Evolutionary conservation across 345 rosid species (phyloP), one percentile per base, ranked within the genome.

Genomic region (Clausena lansium): DNA sequence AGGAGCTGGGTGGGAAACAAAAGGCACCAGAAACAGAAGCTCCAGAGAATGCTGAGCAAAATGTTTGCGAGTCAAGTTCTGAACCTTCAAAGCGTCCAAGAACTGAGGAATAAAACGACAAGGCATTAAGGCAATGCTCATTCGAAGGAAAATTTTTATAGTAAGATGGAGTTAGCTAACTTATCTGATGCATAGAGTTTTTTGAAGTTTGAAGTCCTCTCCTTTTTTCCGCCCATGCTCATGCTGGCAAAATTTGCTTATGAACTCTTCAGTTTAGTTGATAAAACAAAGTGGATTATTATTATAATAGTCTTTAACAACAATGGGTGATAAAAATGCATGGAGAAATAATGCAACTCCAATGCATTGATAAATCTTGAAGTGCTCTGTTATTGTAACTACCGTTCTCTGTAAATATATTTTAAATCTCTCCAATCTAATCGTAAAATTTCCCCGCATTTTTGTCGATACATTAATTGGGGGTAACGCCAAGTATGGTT

Each of bases 11-110:
- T 52, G 81, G 80, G 81, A 54, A 84, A 71, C 85, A 78, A 38
- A 76, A 74, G 77, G 70, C 79, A 54, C 54, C 79, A 5, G 83
- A 73, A 66, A 24, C 77, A 35, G 81, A 74, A 77, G 80, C 78
- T 61, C 20, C 76, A 2, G 83, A 67, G 74, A 77, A 57, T 73
- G 70, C 82, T 15, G 77, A 80, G 73, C 78, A 77, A 69, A 81
- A 77, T 67, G 54, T 62, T 70, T 5, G 54, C 0, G 81, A 79
- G 70, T 76, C 83, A 71, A 81, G 75, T 75, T 82, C 80, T 13
- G 91, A 77, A 54, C 74, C 80, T 61, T 41, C 89, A 68, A 91
- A 94, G 86, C 94, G 91, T 64, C 82, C 79, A 50, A 89, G 90
- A 91, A 81, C 65, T 6, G 78, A 85, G 71, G 80, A 82, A 70